Evolutionary conservation across 139 green algal genomes (phyloP).

Genomic region (Spirogloea muscicola): DNA sequence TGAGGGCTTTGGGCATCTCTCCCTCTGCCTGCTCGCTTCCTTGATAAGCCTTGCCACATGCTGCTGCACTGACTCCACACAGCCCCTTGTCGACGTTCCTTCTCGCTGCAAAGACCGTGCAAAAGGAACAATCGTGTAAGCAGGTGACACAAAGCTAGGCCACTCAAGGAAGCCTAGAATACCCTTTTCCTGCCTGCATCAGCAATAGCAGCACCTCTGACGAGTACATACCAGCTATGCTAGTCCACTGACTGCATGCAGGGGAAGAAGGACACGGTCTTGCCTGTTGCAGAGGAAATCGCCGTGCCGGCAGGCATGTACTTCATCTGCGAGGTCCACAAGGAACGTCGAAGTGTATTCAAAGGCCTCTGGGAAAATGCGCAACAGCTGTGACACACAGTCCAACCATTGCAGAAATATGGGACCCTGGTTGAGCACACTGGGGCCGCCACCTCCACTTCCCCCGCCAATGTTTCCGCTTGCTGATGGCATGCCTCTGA

Average conservation of each 20-base stretch:
- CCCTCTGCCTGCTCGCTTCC: not conserved
- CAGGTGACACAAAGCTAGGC: not conserved
- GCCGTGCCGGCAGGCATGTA: conserved; percentile 17
- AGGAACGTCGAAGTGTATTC: conserved; percentile 34
- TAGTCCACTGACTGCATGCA: no score
- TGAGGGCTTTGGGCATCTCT: not conserved
- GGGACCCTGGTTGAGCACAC: no score
- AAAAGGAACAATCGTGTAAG: conserved; percentile 3
- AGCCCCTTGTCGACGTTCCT: not conserved
- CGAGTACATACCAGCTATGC: no score
- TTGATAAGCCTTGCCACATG: not conserved
- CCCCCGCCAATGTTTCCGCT: no score
- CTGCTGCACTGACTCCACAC: not conserved
- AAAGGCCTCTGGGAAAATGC: conserved; percentile 32
- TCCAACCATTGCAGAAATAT: conserved; percentile 39
- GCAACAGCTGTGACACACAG: conserved; percentile 34
- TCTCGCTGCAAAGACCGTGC: not conserved
- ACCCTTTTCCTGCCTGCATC: no score
- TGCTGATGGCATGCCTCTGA: no score
- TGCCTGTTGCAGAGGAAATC: conserved; percentile 35
- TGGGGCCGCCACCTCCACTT: no score
- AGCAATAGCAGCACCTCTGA: no score
- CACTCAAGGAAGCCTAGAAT: no score
- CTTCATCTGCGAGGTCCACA: conserved; percentile 25
- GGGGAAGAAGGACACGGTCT: not conserved